phyloP scores from a whole-genome alignment of 2,329 filamentous ascomycete genomes.

The Alternaria viburni region DNA sequence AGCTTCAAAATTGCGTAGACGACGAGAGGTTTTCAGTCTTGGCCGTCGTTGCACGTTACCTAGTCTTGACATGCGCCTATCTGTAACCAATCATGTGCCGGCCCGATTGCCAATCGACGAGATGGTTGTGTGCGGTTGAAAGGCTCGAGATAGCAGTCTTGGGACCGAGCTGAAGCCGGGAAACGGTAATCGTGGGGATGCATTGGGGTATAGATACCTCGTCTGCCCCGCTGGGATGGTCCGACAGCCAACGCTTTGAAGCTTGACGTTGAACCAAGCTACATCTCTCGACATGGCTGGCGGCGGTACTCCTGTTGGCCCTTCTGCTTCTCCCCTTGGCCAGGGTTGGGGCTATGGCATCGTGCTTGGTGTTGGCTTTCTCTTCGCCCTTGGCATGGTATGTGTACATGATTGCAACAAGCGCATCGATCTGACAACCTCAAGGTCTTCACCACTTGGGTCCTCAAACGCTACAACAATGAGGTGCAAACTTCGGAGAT shows the following conservation, averaged over 20 bases:
- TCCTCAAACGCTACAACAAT: conserved; percentile 40
- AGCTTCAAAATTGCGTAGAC: conserved; percentile 5
- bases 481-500: conserved; percentile 40
- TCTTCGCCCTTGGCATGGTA: conserved; percentile 40
- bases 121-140: conserved; percentile 5
- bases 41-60: conserved; percentile 5
- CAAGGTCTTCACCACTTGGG: conserved; percentile 38
- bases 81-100: conserved; percentile 27
- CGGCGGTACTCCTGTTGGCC: conserved; percentile 31
- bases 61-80: conserved; percentile 18
- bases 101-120: neutral
- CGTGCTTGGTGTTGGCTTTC: conserved; percentile 39
- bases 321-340: conserved; percentile 32
- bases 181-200: neutral
- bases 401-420: neutral
- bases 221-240: conserved; percentile 4
- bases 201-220: conserved; percentile 26
- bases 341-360: conserved; percentile 45
- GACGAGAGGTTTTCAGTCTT: conserved; percentile 11
- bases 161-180: neutral
- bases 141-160: conserved; percentile 22
- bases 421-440: neutral
- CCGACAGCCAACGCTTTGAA: neutral
- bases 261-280: conserved; percentile 9
- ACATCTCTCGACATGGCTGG: conserved; percentile 28